Evolutionary conservation across 1,139 yeast genomes (phyloP), one percentile per base, ranked within the genome.

Genomic region (Nadsonia commutata): DNA sequence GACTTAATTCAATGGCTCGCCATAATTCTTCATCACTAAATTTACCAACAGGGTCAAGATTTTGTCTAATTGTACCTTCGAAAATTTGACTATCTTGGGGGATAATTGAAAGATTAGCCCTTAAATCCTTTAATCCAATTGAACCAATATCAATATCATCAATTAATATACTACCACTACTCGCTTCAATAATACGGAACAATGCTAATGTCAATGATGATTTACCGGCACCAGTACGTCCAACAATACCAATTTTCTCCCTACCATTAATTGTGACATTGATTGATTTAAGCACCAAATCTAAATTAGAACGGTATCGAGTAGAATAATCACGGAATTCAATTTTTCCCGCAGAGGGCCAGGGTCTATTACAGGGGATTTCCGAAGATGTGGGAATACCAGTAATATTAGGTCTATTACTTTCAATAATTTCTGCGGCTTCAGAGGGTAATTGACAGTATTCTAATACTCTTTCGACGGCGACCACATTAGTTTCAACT

Each of bases 191-290:
- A 37, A 80, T 61, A 46, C 88, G 66, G 60, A 72, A 80, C 46
- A 80, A 59, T 0, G 82, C 78, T 20, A 72, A 66, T 66, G 78
- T 72, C 38, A 80, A 72, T 1, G 85, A 74, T 16, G 80, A 71
- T 56, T 80, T 80, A 36, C 88, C 88, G 3, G 86, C 85, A 45
- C 88, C 88, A 1, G 88, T 80, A 52, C 86, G 70, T 23, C 88
- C 88, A 59, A 82, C 76, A 44, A 80, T 75, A 23, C 86, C 88
- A 46, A 80, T 66, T 55, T 77, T 78, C 55, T 76, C 74, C 16
- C 72, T 68, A 1, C 75, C 67, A 11, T 63, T 57, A 11, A 79
- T 50, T 3, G 49, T 44, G 33, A 79, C 54, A 18, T 55, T 59
- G 41, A 84, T 57, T 44, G 72, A 59, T 48, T 76, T 76, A 56